Evolutionary conservation across 371 early-diverging fungal genomes (phyloP).

Genomic region (Parasitella parasitica): DNA sequence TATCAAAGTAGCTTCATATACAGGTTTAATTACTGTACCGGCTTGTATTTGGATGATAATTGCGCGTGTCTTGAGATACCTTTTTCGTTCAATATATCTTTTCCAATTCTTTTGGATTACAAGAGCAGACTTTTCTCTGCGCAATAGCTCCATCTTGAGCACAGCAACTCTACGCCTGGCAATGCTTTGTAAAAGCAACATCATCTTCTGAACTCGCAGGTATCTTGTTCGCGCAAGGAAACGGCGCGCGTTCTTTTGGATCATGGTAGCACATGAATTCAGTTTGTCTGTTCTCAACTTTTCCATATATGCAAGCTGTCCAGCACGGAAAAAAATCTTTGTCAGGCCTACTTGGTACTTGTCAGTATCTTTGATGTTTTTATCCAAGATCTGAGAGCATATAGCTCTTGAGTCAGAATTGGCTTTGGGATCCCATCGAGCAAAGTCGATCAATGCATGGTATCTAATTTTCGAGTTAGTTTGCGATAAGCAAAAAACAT

Average conservation of each 20-base stretch:
- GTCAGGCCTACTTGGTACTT: constrained; percentile 96
- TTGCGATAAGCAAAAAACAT: not conserved
- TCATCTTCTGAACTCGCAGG: constrained; percentile 51
- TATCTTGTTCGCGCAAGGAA: constrained; percentile 70
- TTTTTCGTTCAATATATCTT: constrained; percentile 62
- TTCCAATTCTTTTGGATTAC: constrained; percentile 78
- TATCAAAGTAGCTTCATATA: not conserved
- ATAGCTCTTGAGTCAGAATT: constrained; percentile 51
- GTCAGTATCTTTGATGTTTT: constrained; percentile 72
- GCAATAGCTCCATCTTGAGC: constrained; percentile 47
- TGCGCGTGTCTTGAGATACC: constrained; percentile 42
- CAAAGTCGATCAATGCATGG: constrained; percentile 76
- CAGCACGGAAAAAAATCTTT: constrained; percentile 99
- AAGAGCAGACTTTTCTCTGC: constrained; percentile 73
- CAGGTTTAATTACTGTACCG: constrained; percentile 18
- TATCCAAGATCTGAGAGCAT: constrained; percentile 67
- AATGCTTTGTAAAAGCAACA: constrained; percentile 59
- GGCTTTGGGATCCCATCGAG: constrained; percentile 59
- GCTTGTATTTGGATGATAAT: constrained; percentile 49
- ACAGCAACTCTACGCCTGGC: constrained; percentile 67
- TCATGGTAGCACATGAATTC: constrained; percentile 72
- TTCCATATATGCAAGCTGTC: constrained; percentile 91
- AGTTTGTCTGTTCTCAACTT: constrained; percentile 83
- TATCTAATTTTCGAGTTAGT: constrained; percentile 36
- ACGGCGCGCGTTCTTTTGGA: constrained; percentile 89